Conservation (phyloP, 495 filamentous ascomycete genomes). For the Clohesyomyces aquaticus region DNA sequence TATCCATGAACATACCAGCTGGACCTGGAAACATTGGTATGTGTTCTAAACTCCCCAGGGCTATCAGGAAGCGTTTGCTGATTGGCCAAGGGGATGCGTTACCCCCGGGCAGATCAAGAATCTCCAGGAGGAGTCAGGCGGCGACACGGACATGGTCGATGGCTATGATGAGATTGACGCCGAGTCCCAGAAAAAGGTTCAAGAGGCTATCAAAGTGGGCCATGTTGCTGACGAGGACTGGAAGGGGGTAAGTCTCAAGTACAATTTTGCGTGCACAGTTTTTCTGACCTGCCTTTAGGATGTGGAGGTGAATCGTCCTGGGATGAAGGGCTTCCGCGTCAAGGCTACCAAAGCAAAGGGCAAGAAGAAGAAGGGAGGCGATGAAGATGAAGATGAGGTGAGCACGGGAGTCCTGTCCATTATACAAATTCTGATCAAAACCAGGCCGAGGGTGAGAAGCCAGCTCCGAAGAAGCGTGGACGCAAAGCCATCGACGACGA, state of each 20-base stretch:
- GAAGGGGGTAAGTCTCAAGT: constrained; percentile 66
- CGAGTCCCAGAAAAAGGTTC: constrained; percentile 66
- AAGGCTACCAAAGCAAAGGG: constrained; percentile 53
- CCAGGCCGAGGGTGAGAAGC: constrained; percentile 18
- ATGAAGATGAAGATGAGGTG: constrained; percentile 15
- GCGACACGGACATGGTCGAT: constrained; percentile 79
- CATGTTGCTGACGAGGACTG: constrained; percentile 79
- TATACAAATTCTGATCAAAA: too few species aligned
- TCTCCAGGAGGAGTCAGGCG: constrained; percentile 58
- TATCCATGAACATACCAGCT: constrained; percentile 55
- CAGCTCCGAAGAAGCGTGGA: constrained; percentile 17
- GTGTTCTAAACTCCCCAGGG: not conserved
- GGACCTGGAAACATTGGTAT: constrained; percentile 79
- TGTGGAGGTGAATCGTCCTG: constrained; percentile 67
- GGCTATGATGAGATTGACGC: constrained; percentile 72
- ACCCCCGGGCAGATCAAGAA: constrained; percentile 66
- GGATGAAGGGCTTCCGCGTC: constrained; percentile 62
- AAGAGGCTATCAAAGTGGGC: constrained; percentile 64
- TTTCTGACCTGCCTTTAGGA: constrained; percentile 55
- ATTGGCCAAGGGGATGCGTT: constrained; percentile 70
- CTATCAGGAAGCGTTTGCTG: not conserved
- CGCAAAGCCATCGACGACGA: constrained; percentile 10
- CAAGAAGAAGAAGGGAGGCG: constrained; percentile 40
- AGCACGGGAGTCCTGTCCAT: constrained; percentile 13
- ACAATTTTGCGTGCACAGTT: not conserved